These are phyloP conservation scores for Euphorbia neoarborescens DNA, from an alignment of 441 rosid species.

Conservation along the genomic window DNA sequence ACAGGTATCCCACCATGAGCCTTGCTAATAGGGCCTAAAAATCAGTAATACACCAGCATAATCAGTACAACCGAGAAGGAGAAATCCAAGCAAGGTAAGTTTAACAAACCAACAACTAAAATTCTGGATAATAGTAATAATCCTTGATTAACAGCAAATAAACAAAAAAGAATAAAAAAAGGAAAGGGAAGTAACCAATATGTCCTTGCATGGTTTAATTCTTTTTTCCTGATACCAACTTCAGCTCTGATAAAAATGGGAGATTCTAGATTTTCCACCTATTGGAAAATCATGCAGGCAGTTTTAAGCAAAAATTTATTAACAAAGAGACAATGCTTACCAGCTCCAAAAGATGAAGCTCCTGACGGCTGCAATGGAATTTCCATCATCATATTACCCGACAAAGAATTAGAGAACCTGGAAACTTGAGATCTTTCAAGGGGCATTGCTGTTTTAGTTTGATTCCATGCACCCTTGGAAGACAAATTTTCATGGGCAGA, in stretches of 20 bases:
- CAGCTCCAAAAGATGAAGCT: slow-evolving; percentile 32
- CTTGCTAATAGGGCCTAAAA: slow-evolving; percentile 49
- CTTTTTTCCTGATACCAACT: neutral
- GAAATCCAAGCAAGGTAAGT: neutral
- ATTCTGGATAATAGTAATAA: neutral
- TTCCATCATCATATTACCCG: slow-evolving; percentile 33
- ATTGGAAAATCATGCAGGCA: neutral
- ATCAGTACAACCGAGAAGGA: slow-evolving; percentile 7
- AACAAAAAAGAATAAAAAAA: neutral
- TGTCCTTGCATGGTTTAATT: neutral
- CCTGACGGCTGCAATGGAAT: slow-evolving; percentile 33
- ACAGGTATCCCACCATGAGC: slow-evolving; percentile 43
- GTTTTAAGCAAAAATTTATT: slow-evolving; percentile 7
- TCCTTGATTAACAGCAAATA: neutral
- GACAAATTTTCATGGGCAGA: slow-evolving; percentile 35
- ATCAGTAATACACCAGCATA: slow-evolving; percentile 18
- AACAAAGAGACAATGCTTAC: slow-evolving; percentile 26
- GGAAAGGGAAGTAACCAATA: neutral
- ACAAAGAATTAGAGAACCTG: slow-evolving; percentile 36
- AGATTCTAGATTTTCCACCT: slow-evolving; percentile 2
- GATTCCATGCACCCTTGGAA: slow-evolving; percentile 42
- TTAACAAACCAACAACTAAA: neutral
- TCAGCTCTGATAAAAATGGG: neutral
- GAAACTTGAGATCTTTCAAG: slow-evolving; percentile 50
- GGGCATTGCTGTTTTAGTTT: slow-evolving; percentile 32